Base-by-base conservation (phyloP, 345 rosid species). In the Moringa oleifera region DNA sequence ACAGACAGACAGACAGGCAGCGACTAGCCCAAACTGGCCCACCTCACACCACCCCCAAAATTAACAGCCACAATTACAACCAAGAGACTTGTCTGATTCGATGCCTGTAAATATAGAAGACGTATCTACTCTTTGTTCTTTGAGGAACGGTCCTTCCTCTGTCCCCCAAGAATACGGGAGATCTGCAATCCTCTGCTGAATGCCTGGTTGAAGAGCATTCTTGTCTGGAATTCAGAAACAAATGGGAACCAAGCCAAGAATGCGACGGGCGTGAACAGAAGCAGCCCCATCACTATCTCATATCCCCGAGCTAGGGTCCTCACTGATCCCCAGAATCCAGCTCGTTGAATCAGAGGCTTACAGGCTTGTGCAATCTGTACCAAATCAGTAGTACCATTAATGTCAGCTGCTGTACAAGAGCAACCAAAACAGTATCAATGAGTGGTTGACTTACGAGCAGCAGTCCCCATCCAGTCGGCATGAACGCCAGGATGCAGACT, bases 381-480 rank as follows among this genome's bases (percentile, higher is more conserved):
- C 13, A 20, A 21, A 33, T 12, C 19, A 25, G 7, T 0, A 33
- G 3, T 10, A 31, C 12, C 52, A 60, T 4, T 33, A 4, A 33
- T 33, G n/a, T n/a, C n/a, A n/a, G n/a, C n/a, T n/a, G n/a, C n/a
- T n/a, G n/a, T n/a, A n/a, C n/a, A n/a, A 41, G 13, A 15, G 13
- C 1, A 41, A 41, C 47, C 13, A 15, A 41, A 16, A 41, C 9
- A 41, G 13, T 4, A 41, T 41, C 6, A 41, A 41, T 33, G 5
- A 33, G 5, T 15, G 47, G 12, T 41, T 15, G 12, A 74, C 91
- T 80, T 64, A 90, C 95, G 71, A 87, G 79, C 66, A 90, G 86
- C 78, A 90, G 69, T 55, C 89, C 97, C 97, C 97, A 90, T n/a
- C 91, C 97, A 7, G 95, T 87, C 41, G 97, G 97, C 95, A 87